Percentiles rank a stretch among this genome's conserved stretches.
These are phyloP conservation scores for Fusarium miscanthi DNA, from an alignment of 2,329 filamentous ascomycete genomes.

Conservation along the genomic window DNA sequence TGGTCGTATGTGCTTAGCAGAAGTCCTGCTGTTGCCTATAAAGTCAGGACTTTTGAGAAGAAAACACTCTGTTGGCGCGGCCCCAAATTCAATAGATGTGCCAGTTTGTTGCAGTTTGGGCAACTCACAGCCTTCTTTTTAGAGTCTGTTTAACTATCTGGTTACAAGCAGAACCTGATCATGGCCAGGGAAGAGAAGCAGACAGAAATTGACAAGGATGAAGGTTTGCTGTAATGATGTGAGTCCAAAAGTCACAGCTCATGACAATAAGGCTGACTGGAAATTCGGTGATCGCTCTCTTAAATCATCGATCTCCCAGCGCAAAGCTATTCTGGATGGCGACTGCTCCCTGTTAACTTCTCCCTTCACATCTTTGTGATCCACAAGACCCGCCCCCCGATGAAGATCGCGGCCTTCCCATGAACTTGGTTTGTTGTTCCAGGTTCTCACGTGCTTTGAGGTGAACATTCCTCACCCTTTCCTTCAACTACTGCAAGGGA, in stretches of 20 bases:
- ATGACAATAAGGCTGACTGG: accelerated
- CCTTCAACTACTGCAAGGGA: accelerated
- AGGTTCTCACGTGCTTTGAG: not conserved
- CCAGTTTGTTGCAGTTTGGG: accelerated
- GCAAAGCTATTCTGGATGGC: accelerated
- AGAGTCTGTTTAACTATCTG: accelerated
- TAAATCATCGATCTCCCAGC: accelerated
- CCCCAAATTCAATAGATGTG: too few species aligned
- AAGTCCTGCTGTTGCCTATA: too few species aligned
- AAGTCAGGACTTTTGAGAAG: accelerated
- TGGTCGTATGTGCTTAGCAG: not conserved
- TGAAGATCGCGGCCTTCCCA: accelerated
- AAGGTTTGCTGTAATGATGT: accelerated
- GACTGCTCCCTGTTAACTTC: accelerated
- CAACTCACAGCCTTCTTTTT: accelerated
- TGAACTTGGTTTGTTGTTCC: accelerated
- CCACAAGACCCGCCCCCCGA: accelerated
- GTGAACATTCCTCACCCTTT: accelerated
- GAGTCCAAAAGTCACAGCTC: accelerated
- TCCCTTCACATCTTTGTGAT: accelerated
- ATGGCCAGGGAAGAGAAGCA: accelerated
- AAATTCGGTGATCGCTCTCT: accelerated
- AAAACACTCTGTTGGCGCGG: too few species aligned
- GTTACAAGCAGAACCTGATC: accelerated
- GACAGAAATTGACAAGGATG: accelerated